phyloP scores from a whole-genome alignment of 2,329 filamentous ascomycete genomes.

The Immersiporthe knoxdaviesiana region DNA sequence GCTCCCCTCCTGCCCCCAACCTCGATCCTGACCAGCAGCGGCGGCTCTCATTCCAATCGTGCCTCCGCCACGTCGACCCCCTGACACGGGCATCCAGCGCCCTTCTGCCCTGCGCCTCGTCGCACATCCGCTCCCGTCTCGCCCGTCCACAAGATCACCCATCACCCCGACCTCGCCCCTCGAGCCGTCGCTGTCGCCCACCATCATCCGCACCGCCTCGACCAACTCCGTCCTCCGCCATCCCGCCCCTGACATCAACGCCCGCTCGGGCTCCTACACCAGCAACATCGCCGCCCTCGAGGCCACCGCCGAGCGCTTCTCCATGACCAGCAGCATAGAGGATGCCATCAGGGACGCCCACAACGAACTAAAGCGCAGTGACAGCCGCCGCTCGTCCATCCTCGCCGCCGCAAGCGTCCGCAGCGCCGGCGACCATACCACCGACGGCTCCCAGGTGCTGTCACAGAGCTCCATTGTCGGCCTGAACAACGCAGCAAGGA shows the following conservation, averaged over 20 bases:
- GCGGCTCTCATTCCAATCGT: constrained; percentile 11
- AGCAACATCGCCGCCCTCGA: constrained; percentile 75
- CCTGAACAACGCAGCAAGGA: constrained; percentile 66
- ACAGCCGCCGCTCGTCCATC: constrained; percentile 68
- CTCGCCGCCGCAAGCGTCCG: constrained; percentile 55
- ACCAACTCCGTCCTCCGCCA: constrained; percentile 55
- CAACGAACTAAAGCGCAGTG: constrained; percentile 69
- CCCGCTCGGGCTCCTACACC: constrained; percentile 63
- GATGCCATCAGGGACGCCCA: constrained; percentile 77
- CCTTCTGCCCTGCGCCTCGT: constrained; percentile 22
- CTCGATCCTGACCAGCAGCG: constrained; percentile 8
- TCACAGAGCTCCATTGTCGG: constrained; percentile 66
- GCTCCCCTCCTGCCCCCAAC: constrained; percentile 14
- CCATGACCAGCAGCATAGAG: constrained; percentile 74
- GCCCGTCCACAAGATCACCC: constrained; percentile 23
- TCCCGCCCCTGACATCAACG: constrained; percentile 64
- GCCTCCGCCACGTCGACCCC: constrained; percentile 26
- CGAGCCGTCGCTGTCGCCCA: constrained; percentile 37
- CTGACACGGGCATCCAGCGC: constrained; percentile 24
- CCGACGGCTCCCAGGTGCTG: constrained; percentile 32
- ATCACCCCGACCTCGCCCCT: constrained; percentile 17
- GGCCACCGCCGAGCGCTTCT: constrained; percentile 74
- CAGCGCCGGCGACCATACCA: constrained; percentile 36
- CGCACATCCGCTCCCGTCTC: constrained; percentile 21
- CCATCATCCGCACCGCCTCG: constrained; percentile 53